These are phyloP conservation scores for Musa schizocarpa DNA, from an alignment of 176 grass and related monocot species.

Conservation along the genomic window DNA sequence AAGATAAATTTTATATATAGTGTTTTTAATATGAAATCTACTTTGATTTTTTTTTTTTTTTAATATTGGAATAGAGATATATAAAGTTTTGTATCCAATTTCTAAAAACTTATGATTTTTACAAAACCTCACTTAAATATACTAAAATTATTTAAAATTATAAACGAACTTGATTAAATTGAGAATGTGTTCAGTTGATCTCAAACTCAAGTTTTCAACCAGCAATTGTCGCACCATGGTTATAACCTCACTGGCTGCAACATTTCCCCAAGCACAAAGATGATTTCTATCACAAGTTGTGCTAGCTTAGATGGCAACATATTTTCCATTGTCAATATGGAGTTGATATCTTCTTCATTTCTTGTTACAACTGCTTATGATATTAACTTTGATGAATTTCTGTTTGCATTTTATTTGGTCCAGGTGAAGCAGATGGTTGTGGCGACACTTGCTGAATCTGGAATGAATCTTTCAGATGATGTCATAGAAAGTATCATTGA, in stretches of 20 bases:
- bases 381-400: neutral
- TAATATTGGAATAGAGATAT: too few relatives aligned
- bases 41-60: too few relatives aligned
- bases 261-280: neutral
- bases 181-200: too few relatives aligned
- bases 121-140: too few relatives aligned
- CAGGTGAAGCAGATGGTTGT: constrained; percentile 12
- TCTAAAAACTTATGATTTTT: too few relatives aligned
- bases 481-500: constrained; percentile 13
- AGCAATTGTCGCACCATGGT: too few relatives aligned
- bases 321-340: neutral
- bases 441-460: constrained; percentile 7
- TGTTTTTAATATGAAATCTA: too few relatives aligned
- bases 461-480: constrained; percentile 16
- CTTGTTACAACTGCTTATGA: neutral
- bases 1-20: too few relatives aligned
- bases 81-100: too few relatives aligned
- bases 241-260: neutral
- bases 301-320: neutral
- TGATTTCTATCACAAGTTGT: neutral
- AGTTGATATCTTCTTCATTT: neutral
- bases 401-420: neutral
- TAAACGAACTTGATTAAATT: too few relatives aligned
- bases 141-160: too few relatives aligned
- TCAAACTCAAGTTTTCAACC: too few relatives aligned